Evolutionary conservation across 257 asterid species (phyloP).

Genomic region (Euphrasia confusa): DNA sequence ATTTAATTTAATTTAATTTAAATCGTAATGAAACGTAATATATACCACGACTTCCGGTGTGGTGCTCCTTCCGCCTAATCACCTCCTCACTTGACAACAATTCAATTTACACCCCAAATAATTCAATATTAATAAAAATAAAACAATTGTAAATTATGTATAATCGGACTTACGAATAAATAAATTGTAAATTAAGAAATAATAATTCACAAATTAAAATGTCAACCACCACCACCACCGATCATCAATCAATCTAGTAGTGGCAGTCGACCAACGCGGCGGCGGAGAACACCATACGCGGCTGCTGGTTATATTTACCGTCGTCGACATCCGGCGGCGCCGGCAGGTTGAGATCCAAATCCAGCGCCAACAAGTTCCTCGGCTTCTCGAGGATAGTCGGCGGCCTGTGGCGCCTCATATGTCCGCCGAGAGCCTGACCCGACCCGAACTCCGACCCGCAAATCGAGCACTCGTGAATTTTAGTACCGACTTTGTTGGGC

Average conservation of each 20-base stretch:
- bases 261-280: neutral
- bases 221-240: too few relatives aligned
- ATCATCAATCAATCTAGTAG: neutral
- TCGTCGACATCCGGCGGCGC: neutral
- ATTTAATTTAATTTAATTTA: slow-evolving; percentile 7
- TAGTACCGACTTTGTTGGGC: neutral
- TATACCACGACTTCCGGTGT: slow-evolving; percentile 50
- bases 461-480: neutral
- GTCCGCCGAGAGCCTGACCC: neutral
- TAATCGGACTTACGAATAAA: neutral
- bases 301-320: neutral
- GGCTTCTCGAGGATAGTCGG: neutral
- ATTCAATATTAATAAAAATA: neutral
- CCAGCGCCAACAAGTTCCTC: neutral
- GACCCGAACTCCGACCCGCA: neutral
- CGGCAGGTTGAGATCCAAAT: neutral
- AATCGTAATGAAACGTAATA: slow-evolving; percentile 15
- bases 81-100: slow-evolving; percentile 45
- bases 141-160: too few relatives aligned
- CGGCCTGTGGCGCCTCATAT: neutral
- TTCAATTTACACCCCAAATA: slow-evolving; percentile 28
- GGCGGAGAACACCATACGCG: neutral
- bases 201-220: neutral
- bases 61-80: slow-evolving; percentile 49
- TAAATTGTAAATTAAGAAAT: slow-evolving; percentile 11